Percentiles rank a stretch among this genome's conserved stretches.
Evolutionary conservation across 1,284 basidiomycete species (phyloP).

Genomic region (Calocybe gambosa): DNA sequence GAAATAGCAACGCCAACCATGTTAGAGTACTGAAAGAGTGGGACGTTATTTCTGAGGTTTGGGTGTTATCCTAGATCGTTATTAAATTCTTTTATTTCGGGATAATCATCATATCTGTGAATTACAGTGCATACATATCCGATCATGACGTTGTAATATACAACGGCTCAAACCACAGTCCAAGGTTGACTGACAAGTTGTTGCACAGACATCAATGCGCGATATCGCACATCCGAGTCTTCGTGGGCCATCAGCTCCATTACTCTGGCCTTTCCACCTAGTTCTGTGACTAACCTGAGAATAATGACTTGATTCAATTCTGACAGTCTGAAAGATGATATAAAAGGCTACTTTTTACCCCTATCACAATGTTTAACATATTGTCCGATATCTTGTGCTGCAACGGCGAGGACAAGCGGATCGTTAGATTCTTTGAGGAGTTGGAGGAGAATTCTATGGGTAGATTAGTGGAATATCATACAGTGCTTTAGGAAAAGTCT

Average conservation of each 20-base stretch:
- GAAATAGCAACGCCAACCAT: constrained; percentile 20
- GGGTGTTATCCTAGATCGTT: constrained; percentile 36
- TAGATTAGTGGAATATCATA: background rate
- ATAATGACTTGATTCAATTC: constrained; percentile 4
- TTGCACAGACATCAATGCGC: constrained; percentile 81
- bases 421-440: constrained; percentile 70
- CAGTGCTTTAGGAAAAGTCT: constrained; percentile 1
- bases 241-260: constrained; percentile 94
- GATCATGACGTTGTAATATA: too few relatives aligned
- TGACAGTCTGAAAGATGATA: background rate
- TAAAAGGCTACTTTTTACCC: constrained; percentile 70
- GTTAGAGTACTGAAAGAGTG: constrained; percentile 56
- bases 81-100: background rate
- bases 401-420: constrained; percentile 78
- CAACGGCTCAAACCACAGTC: constrained; percentile 34
- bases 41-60: constrained; percentile 62
- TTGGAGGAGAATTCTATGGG: constrained; percentile 60
- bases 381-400: constrained; percentile 88
- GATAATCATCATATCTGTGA: background rate
- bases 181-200: constrained; percentile 79
- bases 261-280: constrained; percentile 84
- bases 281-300: constrained; percentile 68
- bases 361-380: constrained; percentile 88
- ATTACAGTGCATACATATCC: too few relatives aligned
- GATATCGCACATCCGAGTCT: constrained; percentile 88